Conservation (phyloP, 768 basidiomycete genomes). For the Tubosaeta sp. region DNA sequence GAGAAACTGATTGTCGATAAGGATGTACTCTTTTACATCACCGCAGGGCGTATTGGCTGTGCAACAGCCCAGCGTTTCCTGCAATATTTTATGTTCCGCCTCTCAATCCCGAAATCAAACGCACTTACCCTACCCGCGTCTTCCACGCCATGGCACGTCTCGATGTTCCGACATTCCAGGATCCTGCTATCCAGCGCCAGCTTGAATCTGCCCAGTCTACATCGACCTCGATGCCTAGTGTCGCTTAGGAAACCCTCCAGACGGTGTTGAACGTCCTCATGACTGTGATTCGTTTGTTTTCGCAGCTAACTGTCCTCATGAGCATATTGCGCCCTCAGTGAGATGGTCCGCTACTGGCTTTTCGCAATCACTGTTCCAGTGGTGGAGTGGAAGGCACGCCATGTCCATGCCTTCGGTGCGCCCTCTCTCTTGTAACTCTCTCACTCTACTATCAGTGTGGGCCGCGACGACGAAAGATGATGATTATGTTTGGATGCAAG, state of each 20-base stretch:
- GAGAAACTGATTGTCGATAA: constrained; percentile 60
- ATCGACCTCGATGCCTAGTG: constrained; percentile 37
- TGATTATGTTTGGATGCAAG: constrained; percentile 61
- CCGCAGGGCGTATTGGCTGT: constrained; percentile 54
- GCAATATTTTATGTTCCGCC: constrained; percentile 33
- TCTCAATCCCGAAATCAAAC: constrained; percentile 54
- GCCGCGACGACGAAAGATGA: constrained; percentile 64
- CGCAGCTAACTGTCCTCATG: constrained; percentile 60
- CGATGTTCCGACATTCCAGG: constrained; percentile 72
- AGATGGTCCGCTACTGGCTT: constrained; percentile 58
- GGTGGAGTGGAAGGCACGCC: constrained; percentile 24
- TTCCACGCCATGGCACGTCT: constrained; percentile 67
- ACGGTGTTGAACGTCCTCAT: constrained; percentile 40
- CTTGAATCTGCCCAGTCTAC: constrained; percentile 50
- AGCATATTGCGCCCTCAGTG: constrained; percentile 54
- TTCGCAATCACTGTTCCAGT: constrained; percentile 46
- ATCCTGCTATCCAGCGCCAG: constrained; percentile 62
- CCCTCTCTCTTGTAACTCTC: background rate
- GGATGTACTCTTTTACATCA: constrained; percentile 49
- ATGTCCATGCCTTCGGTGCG: constrained; percentile 30
- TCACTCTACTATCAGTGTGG: constrained; percentile 44
- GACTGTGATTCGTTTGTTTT: constrained; percentile 47
- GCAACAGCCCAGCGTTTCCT: constrained; percentile 45
- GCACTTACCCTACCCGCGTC: constrained; percentile 57
- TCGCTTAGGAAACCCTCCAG: constrained; percentile 60